Base-by-base conservation (phyloP, 192 early-diverging fungal genomes). In the Coemansia sp. region DNA sequence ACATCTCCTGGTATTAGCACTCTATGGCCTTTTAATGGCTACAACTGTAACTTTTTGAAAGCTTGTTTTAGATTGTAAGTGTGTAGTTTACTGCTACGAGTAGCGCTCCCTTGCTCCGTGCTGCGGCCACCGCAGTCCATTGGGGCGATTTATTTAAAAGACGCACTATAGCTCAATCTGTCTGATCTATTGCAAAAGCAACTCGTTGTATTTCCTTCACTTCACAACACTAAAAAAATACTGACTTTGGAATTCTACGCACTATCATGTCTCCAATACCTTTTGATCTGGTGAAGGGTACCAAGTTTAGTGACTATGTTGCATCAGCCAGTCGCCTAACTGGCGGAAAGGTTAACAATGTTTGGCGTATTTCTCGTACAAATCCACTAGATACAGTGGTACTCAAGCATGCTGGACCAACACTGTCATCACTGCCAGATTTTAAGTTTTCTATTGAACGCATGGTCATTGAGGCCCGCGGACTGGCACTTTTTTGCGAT, bases 301-400 rank as follows among this genome's bases (percentile, higher is more conserved):
- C 51, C 26, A 14, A 53, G 14, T 75, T 51, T 25, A 52, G 41
- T 10, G 34, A 56, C 21, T 75, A 69, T 50, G 62, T 27, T 18
- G 62, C 48, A 22, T 60, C 58, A 0, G 54, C 57, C 30, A 56
- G 38, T 27, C 64, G 58, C 58, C 67, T 75, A 1, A 75, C 73
- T 4, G 73, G 73, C 16, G 73, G 67, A 22, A 44, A 60, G 53
- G 54, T 75, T 50, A 75, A 75, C 60, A 58, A 68, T 54, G 73
- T 75, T 8, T 75, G 67, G 67, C 57, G 67, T 0, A 34, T 75
- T 16, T 27, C 58, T 22, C 32, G 62, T 28, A 30, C 23, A 5
- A 32, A 49, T 1, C 23, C n/a, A 12, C 58, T 54, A 14, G 24
- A 62, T 8, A 62, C 62, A 5, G 50, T 69, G 6, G 58, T 75